Evolutionary conservation across 306 rosid genomes (phyloP).

Genomic region (Elaeagnus macrophylla): DNA sequence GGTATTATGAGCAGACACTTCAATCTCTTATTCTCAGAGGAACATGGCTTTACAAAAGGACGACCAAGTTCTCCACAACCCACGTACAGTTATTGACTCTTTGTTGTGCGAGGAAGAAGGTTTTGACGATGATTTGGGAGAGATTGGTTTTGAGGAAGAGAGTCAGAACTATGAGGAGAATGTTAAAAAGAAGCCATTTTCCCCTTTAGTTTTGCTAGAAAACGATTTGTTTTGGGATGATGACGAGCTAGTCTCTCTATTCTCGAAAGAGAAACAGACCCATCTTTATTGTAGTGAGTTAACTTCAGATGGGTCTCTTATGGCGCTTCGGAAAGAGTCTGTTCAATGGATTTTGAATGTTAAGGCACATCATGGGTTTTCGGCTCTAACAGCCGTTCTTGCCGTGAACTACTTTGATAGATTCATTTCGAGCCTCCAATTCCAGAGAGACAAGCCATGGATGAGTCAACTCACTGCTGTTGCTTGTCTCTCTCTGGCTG

Average conservation of each 20-base stretch:
- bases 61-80: slow-evolving; percentile 26
- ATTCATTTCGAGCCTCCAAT: slow-evolving; percentile 36
- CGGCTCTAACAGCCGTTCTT: slow-evolving; percentile 46
- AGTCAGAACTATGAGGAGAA: slow-evolving; percentile 19
- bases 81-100: slow-evolving; percentile 40
- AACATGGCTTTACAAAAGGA: slow-evolving; percentile 54
- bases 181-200: slow-evolving; percentile 28
- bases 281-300: slow-evolving; percentile 15
- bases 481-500: slow-evolving; percentile 58
- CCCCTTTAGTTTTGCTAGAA: slow-evolving; percentile 28
- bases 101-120: slow-evolving; percentile 61
- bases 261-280: slow-evolving; percentile 44
- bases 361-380: slow-evolving; percentile 32
- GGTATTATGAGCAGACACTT: slow-evolving; percentile 25
- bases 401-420: slow-evolving; percentile 71
- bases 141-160: slow-evolving; percentile 22
- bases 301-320: slow-evolving; percentile 23
- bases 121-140: slow-evolving; percentile 36
- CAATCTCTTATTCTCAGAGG: slow-evolving; percentile 34
- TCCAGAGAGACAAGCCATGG: slow-evolving; percentile 52
- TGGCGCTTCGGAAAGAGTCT: slow-evolving; percentile 40
- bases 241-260: slow-evolving; percentile 38
- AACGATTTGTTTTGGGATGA: slow-evolving; percentile 40
- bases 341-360: slow-evolving; percentile 54
- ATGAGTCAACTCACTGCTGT: slow-evolving; percentile 51